A percentile compares a stretch with the other conserved stretches of the same genome.
phyloP scores from a whole-genome alignment of 306 rosid genomes.

The Vicia sativa region DNA sequence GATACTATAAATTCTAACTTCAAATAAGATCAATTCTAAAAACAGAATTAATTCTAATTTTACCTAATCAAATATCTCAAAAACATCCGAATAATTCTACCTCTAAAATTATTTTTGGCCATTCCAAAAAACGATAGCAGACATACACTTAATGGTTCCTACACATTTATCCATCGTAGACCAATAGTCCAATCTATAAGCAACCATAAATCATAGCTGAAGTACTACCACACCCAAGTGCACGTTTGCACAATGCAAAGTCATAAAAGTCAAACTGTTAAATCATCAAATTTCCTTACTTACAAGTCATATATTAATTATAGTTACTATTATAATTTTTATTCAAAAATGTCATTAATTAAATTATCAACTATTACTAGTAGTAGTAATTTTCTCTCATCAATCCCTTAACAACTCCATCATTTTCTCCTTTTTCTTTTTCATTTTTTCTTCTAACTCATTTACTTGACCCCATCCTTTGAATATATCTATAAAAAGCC shows the following conservation, averaged over 20 bases:
- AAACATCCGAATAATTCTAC: too few species aligned
- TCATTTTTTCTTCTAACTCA: constrained; percentile 26
- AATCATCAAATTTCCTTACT: background rate
- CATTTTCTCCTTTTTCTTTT: constrained; percentile 37
- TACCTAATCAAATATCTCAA: too few species aligned
- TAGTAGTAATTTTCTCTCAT: constrained; percentile 21
- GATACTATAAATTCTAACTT: too few species aligned
- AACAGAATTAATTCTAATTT: too few species aligned
- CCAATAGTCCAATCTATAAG: too few species aligned
- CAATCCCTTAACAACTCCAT: constrained; percentile 33
- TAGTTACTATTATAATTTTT: too few species aligned
- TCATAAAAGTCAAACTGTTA: constrained; percentile 1
- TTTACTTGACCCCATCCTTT: constrained; percentile 33
- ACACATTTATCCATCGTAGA: too few species aligned
- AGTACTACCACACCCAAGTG: background rate
- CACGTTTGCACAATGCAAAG: background rate
- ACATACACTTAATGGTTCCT: too few species aligned
- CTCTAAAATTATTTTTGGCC: too few species aligned
- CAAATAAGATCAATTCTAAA: too few species aligned
- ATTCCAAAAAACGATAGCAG: too few species aligned
- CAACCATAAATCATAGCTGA: background rate
- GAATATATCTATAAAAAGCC: constrained; percentile 69
- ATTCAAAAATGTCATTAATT: background rate
- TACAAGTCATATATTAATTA: background rate
- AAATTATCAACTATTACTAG: constrained; percentile 25